Conservation (phyloP, 768 basidiomycete species). For the Mrakia hoshinonis region DNA sequence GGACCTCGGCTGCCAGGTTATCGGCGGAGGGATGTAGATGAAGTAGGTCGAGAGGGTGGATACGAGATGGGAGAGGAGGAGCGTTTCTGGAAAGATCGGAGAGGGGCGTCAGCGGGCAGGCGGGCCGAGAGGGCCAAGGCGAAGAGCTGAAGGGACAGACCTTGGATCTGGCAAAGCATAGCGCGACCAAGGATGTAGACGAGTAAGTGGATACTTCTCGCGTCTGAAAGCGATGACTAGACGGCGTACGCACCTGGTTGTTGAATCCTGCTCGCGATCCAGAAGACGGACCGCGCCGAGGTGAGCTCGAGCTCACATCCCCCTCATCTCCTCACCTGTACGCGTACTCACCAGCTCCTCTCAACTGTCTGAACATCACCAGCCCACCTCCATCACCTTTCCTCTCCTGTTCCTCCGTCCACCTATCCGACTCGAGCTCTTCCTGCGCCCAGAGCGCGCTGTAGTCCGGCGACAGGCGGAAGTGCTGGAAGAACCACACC, state of each 20-base stretch:
- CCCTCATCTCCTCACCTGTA: too few relatives aligned
- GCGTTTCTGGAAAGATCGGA: background rate
- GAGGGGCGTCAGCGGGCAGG: background rate
- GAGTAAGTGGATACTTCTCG: background rate
- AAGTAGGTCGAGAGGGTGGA: background rate
- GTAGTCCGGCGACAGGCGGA: slow-evolving; percentile 5
- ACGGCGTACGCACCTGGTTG: background rate
- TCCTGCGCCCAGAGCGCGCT: background rate
- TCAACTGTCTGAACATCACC: background rate
- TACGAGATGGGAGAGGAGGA: slow-evolving; percentile 6
- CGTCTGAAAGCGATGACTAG: too few relatives aligned
- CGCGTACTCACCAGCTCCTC: background rate
- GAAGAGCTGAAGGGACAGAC: background rate
- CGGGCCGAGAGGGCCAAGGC: background rate
- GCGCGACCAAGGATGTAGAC: background rate
- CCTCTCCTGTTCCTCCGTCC: background rate
- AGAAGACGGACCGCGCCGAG: background rate
- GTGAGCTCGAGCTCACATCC: too few relatives aligned
- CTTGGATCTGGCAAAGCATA: background rate
- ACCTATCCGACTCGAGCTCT: background rate
- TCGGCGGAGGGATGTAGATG: slow-evolving; percentile 4
- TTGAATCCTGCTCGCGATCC: background rate
- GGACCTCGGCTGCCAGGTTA: background rate
- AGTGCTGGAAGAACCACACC: background rate
- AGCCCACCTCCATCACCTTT: background rate